phyloP scores from a whole-genome alignment of 495 filamentous ascomycete genomes.

The Talaromyces trachyspermus region DNA sequence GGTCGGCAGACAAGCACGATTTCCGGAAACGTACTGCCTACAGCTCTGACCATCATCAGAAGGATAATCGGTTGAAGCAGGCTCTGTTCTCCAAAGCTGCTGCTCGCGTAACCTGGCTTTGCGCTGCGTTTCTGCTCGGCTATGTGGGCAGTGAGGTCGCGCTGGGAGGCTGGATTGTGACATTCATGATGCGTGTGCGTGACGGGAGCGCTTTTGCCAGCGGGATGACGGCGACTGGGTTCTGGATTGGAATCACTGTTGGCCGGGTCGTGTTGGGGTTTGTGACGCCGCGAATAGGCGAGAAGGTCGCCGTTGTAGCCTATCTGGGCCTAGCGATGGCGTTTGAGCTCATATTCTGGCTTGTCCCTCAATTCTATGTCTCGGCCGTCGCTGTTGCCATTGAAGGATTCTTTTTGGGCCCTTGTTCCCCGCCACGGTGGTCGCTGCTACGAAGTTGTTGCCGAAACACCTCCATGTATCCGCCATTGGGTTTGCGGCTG shows the following conservation, averaged over 20 bases:
- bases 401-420: conserved; percentile 65
- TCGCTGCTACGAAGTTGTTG: conserved; percentile 74
- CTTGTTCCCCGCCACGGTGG: conserved; percentile 66
- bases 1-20: conserved; percentile 53
- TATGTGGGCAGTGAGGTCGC: conserved; percentile 86
- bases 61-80: conserved; percentile 43
- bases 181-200: conserved; percentile 55
- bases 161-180: conserved; percentile 65
- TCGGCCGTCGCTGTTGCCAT: conserved; percentile 61
- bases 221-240: conserved; percentile 58
- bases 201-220: conserved; percentile 46
- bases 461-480: conserved; percentile 71
- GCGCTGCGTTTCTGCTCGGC: conserved; percentile 65
- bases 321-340: conserved; percentile 47
- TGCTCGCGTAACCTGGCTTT: conserved; percentile 63
- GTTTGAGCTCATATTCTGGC: conserved; percentile 56
- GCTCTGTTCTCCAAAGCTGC: conserved; percentile 43
- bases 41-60: conserved; percentile 21
- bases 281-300: conserved; percentile 53
- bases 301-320: conserved; percentile 48
- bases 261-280: conserved; percentile 56
- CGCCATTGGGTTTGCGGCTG: conserved; percentile 75
- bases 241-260: conserved; percentile 59
- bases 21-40: conserved; percentile 45
- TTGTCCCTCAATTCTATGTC: conserved; percentile 65